phyloP scores from a whole-genome alignment of 331 rosid genomes.

The Acacia pycnantha region DNA sequence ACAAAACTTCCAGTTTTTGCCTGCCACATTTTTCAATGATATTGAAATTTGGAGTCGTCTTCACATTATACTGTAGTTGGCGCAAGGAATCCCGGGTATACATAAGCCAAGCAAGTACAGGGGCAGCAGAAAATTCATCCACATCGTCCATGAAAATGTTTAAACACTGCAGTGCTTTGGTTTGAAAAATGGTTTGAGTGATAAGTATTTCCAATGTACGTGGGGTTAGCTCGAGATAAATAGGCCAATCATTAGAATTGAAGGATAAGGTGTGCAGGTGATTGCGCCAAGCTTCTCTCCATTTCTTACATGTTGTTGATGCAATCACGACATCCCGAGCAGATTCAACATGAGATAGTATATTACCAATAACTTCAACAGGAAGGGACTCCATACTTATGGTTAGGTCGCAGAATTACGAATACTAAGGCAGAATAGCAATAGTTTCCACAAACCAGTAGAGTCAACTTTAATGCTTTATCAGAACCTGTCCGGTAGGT shows the following conservation, averaged over 20 bases:
- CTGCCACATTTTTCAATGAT: constrained; percentile 43
- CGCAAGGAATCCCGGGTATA: constrained; percentile 44
- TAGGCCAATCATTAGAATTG: constrained; percentile 39
- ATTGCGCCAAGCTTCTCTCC: constrained; percentile 42
- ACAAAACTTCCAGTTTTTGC: constrained; percentile 38
- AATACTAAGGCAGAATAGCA: constrained; percentile 22
- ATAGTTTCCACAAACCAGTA: not conserved
- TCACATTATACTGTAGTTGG: constrained; percentile 29
- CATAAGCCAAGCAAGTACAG: constrained; percentile 54
- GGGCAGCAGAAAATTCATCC: constrained; percentile 33
- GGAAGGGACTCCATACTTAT: constrained; percentile 44
- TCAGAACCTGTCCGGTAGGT: constrained; percentile 6
- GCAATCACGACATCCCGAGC: constrained; percentile 56
- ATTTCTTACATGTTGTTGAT: constrained; percentile 45
- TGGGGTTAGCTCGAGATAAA: constrained; percentile 23
- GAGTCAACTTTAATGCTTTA: not conserved
- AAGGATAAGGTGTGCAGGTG: constrained; percentile 45
- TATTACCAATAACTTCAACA: constrained; percentile 53
- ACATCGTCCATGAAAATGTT: constrained; percentile 38
- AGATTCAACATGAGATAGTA: constrained; percentile 40
- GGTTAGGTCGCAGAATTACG: not conserved
- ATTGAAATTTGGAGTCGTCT: constrained; percentile 34
- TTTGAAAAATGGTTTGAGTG: constrained; percentile 47
- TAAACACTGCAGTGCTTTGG: constrained; percentile 33
- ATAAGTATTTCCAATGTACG: constrained; percentile 36